Evolutionary conservation across 352 stramenopile species (phyloP).

Genomic region (Blastocystis sp.): DNA sequence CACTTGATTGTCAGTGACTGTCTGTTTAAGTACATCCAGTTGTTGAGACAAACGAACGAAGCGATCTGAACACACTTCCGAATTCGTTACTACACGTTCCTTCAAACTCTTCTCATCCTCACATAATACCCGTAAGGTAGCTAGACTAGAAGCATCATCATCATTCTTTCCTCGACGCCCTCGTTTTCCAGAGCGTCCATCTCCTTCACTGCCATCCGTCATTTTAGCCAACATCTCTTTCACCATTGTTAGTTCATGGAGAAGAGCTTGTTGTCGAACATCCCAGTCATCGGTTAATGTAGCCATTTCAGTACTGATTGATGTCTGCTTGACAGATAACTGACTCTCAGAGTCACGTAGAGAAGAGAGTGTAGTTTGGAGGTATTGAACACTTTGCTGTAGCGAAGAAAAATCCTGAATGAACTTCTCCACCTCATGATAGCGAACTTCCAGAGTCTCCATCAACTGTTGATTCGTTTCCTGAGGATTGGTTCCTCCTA

Average conservation of each 20-base stretch:
- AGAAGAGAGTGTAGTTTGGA: neutral
- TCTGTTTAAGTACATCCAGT: neutral
- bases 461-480: neutral
- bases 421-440: neutral
- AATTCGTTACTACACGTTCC: conserved; percentile 1
- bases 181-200: neutral
- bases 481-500: neutral
- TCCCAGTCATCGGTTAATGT: conserved; percentile 16
- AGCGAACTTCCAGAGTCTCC: neutral
- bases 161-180: neutral
- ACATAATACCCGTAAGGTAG: neutral
- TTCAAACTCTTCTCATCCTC: conserved; percentile 45
- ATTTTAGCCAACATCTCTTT: neutral
- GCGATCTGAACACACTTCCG: neutral
- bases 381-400: neutral
- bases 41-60: conserved; percentile 4
- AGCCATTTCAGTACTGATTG: neutral
- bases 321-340: neutral
- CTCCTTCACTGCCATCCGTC: neutral
- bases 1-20: neutral
- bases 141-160: neutral
- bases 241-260: neutral
- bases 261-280: conserved; percentile 23
- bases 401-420: neutral
- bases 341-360: neutral